Evolutionary conservation across 768 basidiomycete species (phyloP), one percentile per base, ranked within the genome.

Genomic region (Albatrellus ellisii): DNA sequence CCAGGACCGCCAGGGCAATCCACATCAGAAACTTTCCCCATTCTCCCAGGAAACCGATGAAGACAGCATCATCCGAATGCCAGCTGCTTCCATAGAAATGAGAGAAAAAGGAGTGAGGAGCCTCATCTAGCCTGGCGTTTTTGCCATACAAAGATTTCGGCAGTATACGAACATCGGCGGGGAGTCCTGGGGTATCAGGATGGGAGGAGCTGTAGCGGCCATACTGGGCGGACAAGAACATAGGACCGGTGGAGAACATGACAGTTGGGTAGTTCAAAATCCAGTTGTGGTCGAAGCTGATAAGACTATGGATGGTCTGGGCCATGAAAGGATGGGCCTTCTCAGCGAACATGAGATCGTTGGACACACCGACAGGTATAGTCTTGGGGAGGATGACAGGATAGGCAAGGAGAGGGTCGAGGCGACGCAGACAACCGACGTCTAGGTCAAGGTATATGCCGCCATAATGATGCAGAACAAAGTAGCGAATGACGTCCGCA

Each of bases 231-330:
- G 92, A 97, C 10, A 99, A 65, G 63, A 97, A 99, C 95, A 99
- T 99, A 54, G 95, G 95, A 1, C 94, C 94, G 0, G 95, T 99
- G 41, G 90, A 90, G 64, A 99, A 99, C 95, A 99, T 99, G 67
- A 99, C 95, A 21, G 95, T 99, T 25, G 95, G 95, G 53, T 99
- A 99, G 62, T 98, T 95, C 56, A 92, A 76, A 41, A 95, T 60
- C 79, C 88, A 99, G 40, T 77, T 75, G 59, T 94, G 88, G 63
- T 98, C 88, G 57, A 94, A 99, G 17, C 79, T 79, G 54, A 77
- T 70, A 46, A 97, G 75, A 58, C 84, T 88, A 64, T 92, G 84
- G 49, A 97, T 92, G 38, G 88, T 86, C 61, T 92, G 86, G 28
- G 81, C 79, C 65, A 98, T 70, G 66, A 99, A 87, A 1, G 89